These are phyloP conservation scores for Xerocomus brunneocitrinus DNA, from an alignment of 768 basidiomycete genomes.

Conservation along the genomic window DNA sequence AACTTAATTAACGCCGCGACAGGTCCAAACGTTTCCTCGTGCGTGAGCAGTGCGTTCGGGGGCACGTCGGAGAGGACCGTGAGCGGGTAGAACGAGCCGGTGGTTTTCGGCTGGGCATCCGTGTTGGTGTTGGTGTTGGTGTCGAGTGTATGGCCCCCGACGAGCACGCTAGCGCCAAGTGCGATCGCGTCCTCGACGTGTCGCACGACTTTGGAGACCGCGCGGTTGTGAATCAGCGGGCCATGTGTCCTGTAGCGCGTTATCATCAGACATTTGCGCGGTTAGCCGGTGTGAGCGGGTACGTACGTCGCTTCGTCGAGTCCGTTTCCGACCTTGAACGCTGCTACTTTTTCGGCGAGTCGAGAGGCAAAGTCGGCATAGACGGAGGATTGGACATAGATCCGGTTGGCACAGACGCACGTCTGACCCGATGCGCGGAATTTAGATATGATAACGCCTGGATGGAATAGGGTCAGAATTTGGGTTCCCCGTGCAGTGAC, in stretches of 20 bases:
- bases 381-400: conserved; percentile 86
- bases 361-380: conserved; percentile 91
- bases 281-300: not conserved
- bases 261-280: not conserved
- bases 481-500: not conserved
- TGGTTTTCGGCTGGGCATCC: conserved; percentile 30
- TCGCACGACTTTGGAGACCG: conserved; percentile 76
- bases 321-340: conserved; percentile 87
- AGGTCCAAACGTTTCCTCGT: conserved; percentile 95
- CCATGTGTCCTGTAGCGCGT: conserved; percentile 71
- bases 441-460: conserved; percentile 72
- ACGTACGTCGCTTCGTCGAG: conserved; percentile 71
- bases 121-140: conserved; percentile 41
- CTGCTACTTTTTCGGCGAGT: conserved; percentile 76
- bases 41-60: conserved; percentile 53
- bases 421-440: conserved; percentile 83
- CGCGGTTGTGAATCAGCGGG: conserved; percentile 85
- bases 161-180: conserved; percentile 81
- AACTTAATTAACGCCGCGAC: conserved; percentile 85
- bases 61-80: conserved; percentile 89
- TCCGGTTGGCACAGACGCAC: conserved; percentile 84
- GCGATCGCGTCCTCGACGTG: conserved; percentile 88
- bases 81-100: conserved; percentile 72
- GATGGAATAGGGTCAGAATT: not conserved
- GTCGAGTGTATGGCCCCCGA: conserved; percentile 76